Evolutionary conservation across 108 stramenopile species (phyloP).

Genomic region (Cyclostephanos invisitatus): DNA sequence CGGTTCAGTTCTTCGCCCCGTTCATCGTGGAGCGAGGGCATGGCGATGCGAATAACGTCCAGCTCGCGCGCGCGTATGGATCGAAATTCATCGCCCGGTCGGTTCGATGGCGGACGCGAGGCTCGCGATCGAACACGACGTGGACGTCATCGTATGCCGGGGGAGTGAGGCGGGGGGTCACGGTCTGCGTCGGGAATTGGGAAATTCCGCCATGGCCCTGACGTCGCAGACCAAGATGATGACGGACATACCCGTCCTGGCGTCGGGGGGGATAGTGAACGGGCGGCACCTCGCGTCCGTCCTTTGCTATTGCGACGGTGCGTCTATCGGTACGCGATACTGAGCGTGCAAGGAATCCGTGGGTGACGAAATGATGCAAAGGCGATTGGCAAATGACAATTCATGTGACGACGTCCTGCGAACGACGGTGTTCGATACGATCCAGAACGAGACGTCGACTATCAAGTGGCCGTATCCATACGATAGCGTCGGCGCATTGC

Average conservation of each 20-base stretch:
- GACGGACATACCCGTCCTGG: not conserved
- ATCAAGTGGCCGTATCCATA: constrained; percentile 66
- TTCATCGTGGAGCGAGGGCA: constrained; percentile 31
- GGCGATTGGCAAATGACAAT: constrained; percentile 48
- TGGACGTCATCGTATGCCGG: constrained; percentile 75
- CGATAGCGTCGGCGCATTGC: constrained; percentile 67
- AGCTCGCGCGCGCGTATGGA: constrained; percentile 59
- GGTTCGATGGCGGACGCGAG: constrained; percentile 61
- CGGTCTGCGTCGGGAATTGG: constrained; percentile 69
- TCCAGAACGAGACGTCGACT: constrained; percentile 54
- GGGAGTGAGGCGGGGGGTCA: constrained; percentile 84
- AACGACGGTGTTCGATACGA: constrained; percentile 68
- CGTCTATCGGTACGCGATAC: constrained; percentile 70
- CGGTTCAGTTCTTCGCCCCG: constrained; percentile 80
- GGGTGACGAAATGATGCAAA: constrained; percentile 44
- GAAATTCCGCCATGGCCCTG: constrained; percentile 64
- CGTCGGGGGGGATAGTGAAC: constrained; percentile 61
- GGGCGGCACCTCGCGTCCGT: constrained; percentile 69
- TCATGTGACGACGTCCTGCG: constrained; percentile 68
- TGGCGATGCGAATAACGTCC: constrained; percentile 42
- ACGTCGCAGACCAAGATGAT: constrained; percentile 45
- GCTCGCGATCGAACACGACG: constrained; percentile 57
- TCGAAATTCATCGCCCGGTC: constrained; percentile 66
- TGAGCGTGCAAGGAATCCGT: constrained; percentile 71
- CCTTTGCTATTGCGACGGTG: constrained; percentile 72